A percentile compares a stretch with the other conserved stretches of the same genome.
These are phyloP conservation scores for Panaeolus papilionaceus DNA, from an alignment of 768 basidiomycete genomes.

Conservation along the genomic window DNA sequence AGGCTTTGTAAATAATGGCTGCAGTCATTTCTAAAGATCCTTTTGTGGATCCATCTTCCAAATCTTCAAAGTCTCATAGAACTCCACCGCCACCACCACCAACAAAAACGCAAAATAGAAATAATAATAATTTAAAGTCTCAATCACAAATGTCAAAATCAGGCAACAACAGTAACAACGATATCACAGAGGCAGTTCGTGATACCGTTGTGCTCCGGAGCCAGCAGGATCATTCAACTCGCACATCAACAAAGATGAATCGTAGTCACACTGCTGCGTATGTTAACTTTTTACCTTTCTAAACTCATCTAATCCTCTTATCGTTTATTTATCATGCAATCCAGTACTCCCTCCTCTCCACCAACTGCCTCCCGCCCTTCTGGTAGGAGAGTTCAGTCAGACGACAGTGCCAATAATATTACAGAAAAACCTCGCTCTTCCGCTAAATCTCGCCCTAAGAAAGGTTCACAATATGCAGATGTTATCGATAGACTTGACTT, in stretches of 20 bases:
- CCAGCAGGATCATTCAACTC: conserved; percentile 42
- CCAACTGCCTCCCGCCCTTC: conserved; percentile 36
- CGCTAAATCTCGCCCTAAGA: conserved; percentile 60
- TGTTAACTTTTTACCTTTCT: conserved; percentile 38
- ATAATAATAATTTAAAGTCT: conserved; percentile 35
- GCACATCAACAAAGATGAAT: conserved; percentile 50
- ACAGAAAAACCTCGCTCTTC: conserved; percentile 44
- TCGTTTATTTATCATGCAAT: conserved; percentile 25
- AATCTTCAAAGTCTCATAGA: conserved; percentile 23
- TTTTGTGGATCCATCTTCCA: conserved; percentile 48
- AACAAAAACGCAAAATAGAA: conserved; percentile 11
- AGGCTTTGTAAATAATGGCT: conserved; percentile 30
- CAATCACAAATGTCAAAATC: conserved; percentile 26
- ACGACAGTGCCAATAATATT: conserved; percentile 44
- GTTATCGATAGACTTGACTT: conserved; percentile 90
- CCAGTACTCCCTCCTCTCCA: conserved; percentile 24
- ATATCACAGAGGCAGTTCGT: conserved; percentile 68
- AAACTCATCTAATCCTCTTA: conserved; percentile 15
- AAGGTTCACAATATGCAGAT: conserved; percentile 84
- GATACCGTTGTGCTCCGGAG: conserved; percentile 67
- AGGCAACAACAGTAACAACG: conserved; percentile 44
- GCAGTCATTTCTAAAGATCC: conserved; percentile 54
- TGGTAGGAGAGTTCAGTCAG: conserved; percentile 51
- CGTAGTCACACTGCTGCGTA: conserved; percentile 63
- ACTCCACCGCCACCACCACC: conserved; percentile 47